Evolutionary conservation across 352 stramenopile species (phyloP), one percentile per base, ranked within the genome.

Genomic region (Phytophthora rubi): DNA sequence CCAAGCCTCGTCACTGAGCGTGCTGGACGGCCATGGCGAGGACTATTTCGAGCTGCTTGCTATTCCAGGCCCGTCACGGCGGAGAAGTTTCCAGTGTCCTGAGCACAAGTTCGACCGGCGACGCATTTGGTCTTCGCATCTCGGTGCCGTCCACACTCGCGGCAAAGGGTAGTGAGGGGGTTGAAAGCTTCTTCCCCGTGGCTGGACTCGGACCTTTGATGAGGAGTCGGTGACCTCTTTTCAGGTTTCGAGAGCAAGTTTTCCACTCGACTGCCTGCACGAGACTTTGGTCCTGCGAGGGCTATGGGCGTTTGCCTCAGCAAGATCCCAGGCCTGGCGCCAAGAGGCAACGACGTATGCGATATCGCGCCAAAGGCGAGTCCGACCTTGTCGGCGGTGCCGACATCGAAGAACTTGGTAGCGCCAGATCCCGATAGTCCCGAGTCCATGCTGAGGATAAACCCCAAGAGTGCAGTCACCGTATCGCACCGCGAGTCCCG

Each of bases 271-370:
- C 23, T 26, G 16, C 47, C 30, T 51, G 21, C 13, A 49, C 33
- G 15, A 60, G 30, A 60, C 37, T 59, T 12, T 15, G 33, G 33
- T 39, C 21, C 26, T 33, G 37, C n/a, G 39, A 59, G 48, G 28
- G 56, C 48, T 59, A 72, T 72, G 65, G 65, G 65, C 33, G 42
- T 33, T 37, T 72, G 58, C 65, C 59, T 59, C 52, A 72, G 65
- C 45, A 72, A 72, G 39, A 45, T 56, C 42, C 65, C 58, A 12
- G n/a, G 28, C 44, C 16, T 63, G 16, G 47, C 28, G 23, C 57
- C 57, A 37, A 64, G 30, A 53, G 45, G 44, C 35, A 68, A 51
- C 18, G 58, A 55, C 18, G 65, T 54, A n/a, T 53, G 65, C 35
- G 52, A 56, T 37, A 37, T 71, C 23, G 21, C 59, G 4, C 57